phyloP scores from a whole-genome alignment of 257 asterid species.

The Lantana camara region DNA sequence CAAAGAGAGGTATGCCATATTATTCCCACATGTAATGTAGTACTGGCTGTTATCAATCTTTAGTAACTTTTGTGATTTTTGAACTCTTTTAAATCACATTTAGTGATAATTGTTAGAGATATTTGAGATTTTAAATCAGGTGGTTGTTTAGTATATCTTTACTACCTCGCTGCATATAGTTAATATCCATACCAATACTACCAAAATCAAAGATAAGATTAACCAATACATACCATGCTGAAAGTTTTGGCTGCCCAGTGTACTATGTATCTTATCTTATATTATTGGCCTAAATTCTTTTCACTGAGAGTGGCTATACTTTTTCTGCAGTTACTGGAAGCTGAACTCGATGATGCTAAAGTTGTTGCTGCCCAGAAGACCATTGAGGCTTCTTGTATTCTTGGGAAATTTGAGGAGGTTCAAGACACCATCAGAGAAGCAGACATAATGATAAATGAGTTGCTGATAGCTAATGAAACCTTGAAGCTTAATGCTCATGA shows the following conservation, averaged over 20 bases:
- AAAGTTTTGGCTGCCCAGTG: not conserved
- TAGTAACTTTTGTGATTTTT: not conserved
- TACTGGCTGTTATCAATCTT: not conserved
- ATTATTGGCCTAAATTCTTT: not conserved
- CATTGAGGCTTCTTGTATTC: constrained; percentile 80
- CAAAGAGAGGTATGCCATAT: constrained; percentile 64
- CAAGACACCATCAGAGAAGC: constrained; percentile 92
- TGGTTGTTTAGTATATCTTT: not conserved
- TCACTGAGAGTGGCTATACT: not conserved
- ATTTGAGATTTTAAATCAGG: too few species aligned
- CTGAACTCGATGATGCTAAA: constrained; percentile 79
- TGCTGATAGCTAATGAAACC: constrained; percentile 85
- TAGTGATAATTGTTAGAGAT: not conserved
- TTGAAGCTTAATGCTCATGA: constrained; percentile 66
- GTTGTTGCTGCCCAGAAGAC: constrained; percentile 75
- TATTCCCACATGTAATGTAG: not conserved
- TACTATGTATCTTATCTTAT: constrained; percentile 10
- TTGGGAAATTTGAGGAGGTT: constrained; percentile 87
- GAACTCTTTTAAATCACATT: not conserved
- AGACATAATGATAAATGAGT: constrained; percentile 83
- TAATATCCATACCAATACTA: not conserved
- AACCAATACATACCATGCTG: too few species aligned
- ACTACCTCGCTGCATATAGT: constrained; percentile 1
- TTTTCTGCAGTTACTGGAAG: constrained; percentile 67
- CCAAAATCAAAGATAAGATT: too few species aligned